Percentiles rank a stretch among this genome's conserved stretches.
phyloP scores from a whole-genome alignment of 495 filamentous ascomycete genomes.

The Podospora pseudopauciseta region DNA sequence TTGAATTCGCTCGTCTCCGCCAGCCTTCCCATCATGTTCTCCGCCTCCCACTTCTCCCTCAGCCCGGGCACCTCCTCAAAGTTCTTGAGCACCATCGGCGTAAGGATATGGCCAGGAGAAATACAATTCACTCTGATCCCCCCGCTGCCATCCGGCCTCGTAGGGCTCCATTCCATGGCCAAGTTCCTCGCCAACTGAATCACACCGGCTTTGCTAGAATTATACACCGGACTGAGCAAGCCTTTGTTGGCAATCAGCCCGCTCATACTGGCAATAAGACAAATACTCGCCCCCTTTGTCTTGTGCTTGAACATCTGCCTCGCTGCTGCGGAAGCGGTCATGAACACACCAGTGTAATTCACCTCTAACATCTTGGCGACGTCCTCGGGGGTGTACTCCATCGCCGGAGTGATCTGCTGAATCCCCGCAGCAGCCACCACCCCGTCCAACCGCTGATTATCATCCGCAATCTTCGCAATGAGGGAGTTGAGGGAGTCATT shows the following conservation, averaged over 20 bases:
- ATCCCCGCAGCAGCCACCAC: constrained; percentile 74
- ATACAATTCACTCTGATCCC: constrained; percentile 66
- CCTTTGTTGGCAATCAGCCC: constrained; percentile 70
- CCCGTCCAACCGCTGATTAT: constrained; percentile 61
- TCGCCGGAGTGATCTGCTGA: constrained; percentile 65
- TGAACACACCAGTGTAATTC: constrained; percentile 75
- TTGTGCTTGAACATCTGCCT: constrained; percentile 73
- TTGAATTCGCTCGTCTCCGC: constrained; percentile 64
- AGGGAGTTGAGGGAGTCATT: constrained; percentile 49
- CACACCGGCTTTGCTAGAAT: constrained; percentile 66
- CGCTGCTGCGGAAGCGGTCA: constrained; percentile 67
- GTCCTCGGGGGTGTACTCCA: constrained; percentile 65
- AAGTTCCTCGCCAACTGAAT: constrained; percentile 61
- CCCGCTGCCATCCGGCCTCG: constrained; percentile 37
- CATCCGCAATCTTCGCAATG: constrained; percentile 52
- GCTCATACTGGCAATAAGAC: constrained; percentile 71
- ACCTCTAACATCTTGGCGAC: constrained; percentile 68
- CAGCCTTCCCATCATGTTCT: constrained; percentile 67
- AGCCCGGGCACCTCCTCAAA: constrained; percentile 61
- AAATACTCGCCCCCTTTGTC: constrained; percentile 64
- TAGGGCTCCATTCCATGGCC: constrained; percentile 68
- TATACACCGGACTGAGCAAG: constrained; percentile 63
- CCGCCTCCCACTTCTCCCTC: constrained; percentile 58
- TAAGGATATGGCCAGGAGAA: constrained; percentile 68
- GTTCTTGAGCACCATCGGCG: constrained; percentile 66